Percentiles rank a stretch among this genome's conserved stretches.
phyloP scores from a whole-genome alignment of 352 stramenopile species.

The Phytophthora ohioensis region DNA sequence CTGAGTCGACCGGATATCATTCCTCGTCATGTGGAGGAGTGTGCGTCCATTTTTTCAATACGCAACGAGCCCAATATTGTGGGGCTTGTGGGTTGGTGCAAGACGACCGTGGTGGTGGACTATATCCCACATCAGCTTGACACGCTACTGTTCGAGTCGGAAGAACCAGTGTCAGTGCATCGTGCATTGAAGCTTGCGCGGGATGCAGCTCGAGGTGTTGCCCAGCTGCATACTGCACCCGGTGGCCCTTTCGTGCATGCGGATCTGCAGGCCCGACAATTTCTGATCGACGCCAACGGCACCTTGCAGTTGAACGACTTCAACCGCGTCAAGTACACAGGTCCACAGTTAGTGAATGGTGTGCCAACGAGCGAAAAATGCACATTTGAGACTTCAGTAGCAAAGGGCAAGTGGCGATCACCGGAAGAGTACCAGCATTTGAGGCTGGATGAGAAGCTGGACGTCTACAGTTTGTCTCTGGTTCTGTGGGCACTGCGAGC shows the following conservation, averaged over 20 bases:
- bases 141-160: constrained; percentile 64
- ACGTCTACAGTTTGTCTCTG: constrained; percentile 77
- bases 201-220: constrained; percentile 67
- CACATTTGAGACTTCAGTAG: constrained; percentile 64
- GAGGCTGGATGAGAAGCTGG: constrained; percentile 64
- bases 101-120: constrained; percentile 78
- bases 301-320: constrained; percentile 83
- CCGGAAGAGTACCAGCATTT: constrained; percentile 72
- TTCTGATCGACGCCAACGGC: constrained; percentile 69
- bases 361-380: constrained; percentile 55
- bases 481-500: constrained; percentile 72
- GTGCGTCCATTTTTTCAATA: constrained; percentile 71
- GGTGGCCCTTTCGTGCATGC: constrained; percentile 82
- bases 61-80: constrained; percentile 79
- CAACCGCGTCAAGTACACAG: constrained; percentile 82
- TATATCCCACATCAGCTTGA: constrained; percentile 74
- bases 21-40: constrained; percentile 76
- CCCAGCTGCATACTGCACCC: constrained; percentile 67
- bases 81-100: constrained; percentile 76
- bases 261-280: constrained; percentile 84
- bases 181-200: constrained; percentile 57
- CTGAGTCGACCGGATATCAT: constrained; percentile 70
- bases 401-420: constrained; percentile 84
- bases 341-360: constrained; percentile 47
- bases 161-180: constrained; percentile 51